phyloP scores from a whole-genome alignment of 2,329 filamentous ascomycete species.

The Colletotrichum kahawae region DNA sequence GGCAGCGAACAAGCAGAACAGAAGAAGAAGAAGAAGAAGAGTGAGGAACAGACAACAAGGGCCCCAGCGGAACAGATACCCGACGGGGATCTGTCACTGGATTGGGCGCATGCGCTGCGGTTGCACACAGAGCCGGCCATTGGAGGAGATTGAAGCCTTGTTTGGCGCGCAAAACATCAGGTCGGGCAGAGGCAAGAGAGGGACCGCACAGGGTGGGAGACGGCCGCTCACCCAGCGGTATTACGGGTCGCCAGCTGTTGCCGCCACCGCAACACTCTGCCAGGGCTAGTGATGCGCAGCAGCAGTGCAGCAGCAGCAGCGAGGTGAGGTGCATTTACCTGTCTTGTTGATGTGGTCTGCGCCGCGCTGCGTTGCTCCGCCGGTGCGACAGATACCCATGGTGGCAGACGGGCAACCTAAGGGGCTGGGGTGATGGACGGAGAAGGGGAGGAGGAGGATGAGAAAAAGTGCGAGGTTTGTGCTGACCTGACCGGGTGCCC shows the following conservation, averaged over 20 bases:
- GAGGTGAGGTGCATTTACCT: not conserved
- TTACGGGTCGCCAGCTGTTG: conserved; percentile 17
- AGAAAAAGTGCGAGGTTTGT: not conserved
- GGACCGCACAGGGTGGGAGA: not conserved
- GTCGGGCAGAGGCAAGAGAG: not conserved
- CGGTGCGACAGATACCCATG: not conserved
- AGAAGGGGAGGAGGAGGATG: not conserved
- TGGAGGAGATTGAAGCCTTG: not conserved
- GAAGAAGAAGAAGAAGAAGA: not conserved
- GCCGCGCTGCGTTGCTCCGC: not conserved
- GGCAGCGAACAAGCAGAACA: not conserved
- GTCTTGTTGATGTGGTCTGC: not conserved
- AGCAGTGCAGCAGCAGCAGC: not conserved
- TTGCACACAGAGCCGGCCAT: conserved; percentile 10
- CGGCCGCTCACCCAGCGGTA: conserved; percentile 1
- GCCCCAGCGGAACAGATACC: not conserved
- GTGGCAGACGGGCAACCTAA: not conserved
- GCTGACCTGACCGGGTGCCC: not conserved
- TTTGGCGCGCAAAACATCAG: not conserved
- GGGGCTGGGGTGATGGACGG: not conserved
- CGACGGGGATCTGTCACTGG: not conserved
- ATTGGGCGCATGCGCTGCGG: not conserved
- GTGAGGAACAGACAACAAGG: not conserved
- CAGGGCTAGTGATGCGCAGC: not conserved
- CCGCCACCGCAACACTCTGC: not conserved